Base-by-base conservation (phyloP, 2,329 filamentous ascomycete genomes). In the Fusarium longipes region DNA sequence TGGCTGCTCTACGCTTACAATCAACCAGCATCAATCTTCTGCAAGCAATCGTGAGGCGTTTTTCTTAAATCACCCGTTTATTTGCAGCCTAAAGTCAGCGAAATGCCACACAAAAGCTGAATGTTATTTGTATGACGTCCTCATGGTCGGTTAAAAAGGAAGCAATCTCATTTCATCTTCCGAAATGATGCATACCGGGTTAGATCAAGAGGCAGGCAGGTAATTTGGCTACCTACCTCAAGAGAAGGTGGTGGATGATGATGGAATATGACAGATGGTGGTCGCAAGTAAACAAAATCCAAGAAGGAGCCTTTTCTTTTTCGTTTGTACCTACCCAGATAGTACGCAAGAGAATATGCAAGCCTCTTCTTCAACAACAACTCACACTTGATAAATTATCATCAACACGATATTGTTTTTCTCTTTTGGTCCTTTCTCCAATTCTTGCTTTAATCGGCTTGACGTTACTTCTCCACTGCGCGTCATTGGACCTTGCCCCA, bases 401-500 rank as follows among this genome's bases (percentile, higher is more conserved):
- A 20, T 15, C 20, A 24, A 24, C 20, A 15, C 14, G 15, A 40
- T 8, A 25, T 36, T 3, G n/a, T 17, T 36, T 49, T 38, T 36
- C 45, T 49, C n/a, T 24, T 49, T 49, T 38, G 6, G 32, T 25
- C 35, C 11, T n/a, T 51, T 61, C 29, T 35, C 45, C 39, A 43
- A 43, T 36, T 66, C 38, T 36, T 62, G 33, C 20, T 55, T n/a
- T 29, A 38, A 45, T 40, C 48, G 22, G 32, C 42, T 32, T 32
- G 25, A 36, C 27, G 25, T 51, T n/a, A 12, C 32, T 47, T 49
- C 36, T 60, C 65, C 62, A 67, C 57, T 35, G 39, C 47, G 57
- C 50, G 66, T 70, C 66, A 69, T 69, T 69, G 63, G 66, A 30
- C 64, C 44, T 52, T 70, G 67, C 67, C 63, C 67, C 67, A 70